Base-by-base conservation (phyloP, 805 yeast genomes). In the Ogataea trehalophila region DNA sequence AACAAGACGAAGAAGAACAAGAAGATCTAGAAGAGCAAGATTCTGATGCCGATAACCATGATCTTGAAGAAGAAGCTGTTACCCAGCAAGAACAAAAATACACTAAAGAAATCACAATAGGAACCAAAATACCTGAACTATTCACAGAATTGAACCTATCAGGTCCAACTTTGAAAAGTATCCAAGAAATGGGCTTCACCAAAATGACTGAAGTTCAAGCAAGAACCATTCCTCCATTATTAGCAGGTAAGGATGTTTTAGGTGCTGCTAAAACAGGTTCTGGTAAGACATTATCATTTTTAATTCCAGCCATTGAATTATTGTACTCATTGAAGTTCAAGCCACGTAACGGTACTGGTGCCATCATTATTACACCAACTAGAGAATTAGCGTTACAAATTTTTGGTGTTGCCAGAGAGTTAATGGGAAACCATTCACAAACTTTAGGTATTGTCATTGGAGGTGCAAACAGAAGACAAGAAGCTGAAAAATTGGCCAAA, bases 211-310 rank as follows among this genome's bases (percentile, higher is more conserved):
- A 83, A 53, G 98, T 94, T 9, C 99, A 94, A 70, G 85, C 95
- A 26, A 82, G 92, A 69, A 90, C 99, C 13, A 94, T 94, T 47
- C 98, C 99, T 6, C 98, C 99, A 11, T 74, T 94, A 52, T 71
- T 95, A 53, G 97, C 98, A 1, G 99, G 99, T 39, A 81, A 92
- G 58, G 99, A 94, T 69, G 98, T 95, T 18, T 76, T 94, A 46
- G 99, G 99, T 56, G 99, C 99, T n/a, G 99, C 99, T 48, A 92
- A 91, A 71, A 94, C 99, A 3, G 99, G 99, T 46, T 90, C 97
- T 1, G 99, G 99, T 65, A 94, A 94, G 72, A 94, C 99, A 0
- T 72, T 95, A 51, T 98, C 99, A 9, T 94, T 94, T 59, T 73
- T 94, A 61, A 78, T 94, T 50, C 99, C 99, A 14, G 99, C 99